A percentile compares a stretch with the other conserved stretches of the same genome.
These are phyloP conservation scores for Monosporascus sp. DNA, from an alignment of 2,329 filamentous ascomycete genomes.

Conservation along the genomic window DNA sequence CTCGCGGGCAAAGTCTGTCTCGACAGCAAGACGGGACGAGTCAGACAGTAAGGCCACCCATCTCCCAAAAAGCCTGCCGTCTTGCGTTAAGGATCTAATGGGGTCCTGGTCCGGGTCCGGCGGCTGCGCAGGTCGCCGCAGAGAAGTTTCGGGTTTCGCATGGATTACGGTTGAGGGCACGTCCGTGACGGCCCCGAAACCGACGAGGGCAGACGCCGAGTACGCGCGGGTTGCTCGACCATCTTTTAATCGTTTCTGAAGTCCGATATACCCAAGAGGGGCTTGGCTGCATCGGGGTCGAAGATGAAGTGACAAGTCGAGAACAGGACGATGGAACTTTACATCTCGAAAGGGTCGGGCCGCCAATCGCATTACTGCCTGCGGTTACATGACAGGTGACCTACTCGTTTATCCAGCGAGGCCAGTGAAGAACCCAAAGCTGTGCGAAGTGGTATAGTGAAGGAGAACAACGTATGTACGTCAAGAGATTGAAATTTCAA, in stretches of 20 bases:
- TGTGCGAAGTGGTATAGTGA: neutral
- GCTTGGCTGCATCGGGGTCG: constrained; percentile 6
- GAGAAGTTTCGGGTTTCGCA: neutral
- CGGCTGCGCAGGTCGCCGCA: constrained; percentile 2
- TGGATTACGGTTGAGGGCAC: constrained; percentile 11
- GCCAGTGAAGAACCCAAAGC: neutral
- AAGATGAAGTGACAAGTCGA: constrained; percentile 10
- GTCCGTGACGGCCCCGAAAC: constrained; percentile 9
- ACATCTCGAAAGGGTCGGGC: constrained; percentile 25
- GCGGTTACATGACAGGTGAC: constrained; percentile 18
- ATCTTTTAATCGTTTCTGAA: neutral
- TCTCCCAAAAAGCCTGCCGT: constrained; percentile 17
- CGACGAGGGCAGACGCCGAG: constrained; percentile 7
- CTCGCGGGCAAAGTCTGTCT: constrained; percentile 25
- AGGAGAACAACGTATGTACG: neutral
- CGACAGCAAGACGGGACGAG: constrained; percentile 20
- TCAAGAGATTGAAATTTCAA: neutral
- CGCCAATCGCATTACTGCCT: constrained; percentile 29
- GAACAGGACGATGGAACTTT: constrained; percentile 19
- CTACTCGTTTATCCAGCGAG: neutral
- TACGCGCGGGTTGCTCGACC: constrained; percentile 6
- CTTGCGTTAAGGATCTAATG: constrained; percentile 11
- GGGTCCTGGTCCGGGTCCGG: constrained; percentile 1
- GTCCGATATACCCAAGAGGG: neutral
- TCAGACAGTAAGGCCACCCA: constrained; percentile 21